Evolutionary conservation across 148 eudicot genomes (phyloP), one percentile per base, ranked within the genome.

Genomic region (Chenopodium suecicum): DNA sequence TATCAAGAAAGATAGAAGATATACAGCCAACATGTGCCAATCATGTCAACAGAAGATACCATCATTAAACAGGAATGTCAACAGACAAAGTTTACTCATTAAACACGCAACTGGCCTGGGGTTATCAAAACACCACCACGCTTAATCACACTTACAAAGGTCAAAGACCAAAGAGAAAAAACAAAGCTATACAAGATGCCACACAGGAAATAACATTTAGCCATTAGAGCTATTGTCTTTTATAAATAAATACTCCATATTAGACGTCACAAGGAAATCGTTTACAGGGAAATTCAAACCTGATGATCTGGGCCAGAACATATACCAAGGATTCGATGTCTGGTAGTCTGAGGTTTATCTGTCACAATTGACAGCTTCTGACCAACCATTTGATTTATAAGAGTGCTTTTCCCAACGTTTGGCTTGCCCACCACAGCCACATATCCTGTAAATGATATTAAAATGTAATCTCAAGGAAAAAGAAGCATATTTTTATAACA

Each of bases 361-460:
- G 98, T 96, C 37, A 96, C 97, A 79, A 96, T 96, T 6, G 97
- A 96, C 52, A 96, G 90, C 90, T 96, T 96, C 85, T 96, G 99
- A 52, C 99, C 99, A 82, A 96, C 70, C 94, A 96, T 96, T 87
- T 94, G 98, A 82, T 96, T 96, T 6, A 94, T 92, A 68, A 96
- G 95, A 22, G 98, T 94, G 87, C 99, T 96, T 84, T 96, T 96
- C 58, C 99, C 99, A 20, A 96, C 99, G 84, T 96, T 96, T 66
- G 99, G 99, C 89, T 94, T 94, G 41, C 99, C 99, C 64, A 96
- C 90, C 12, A 96, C 97, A 74, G 99, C 99, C 83, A 96, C 97
- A 84, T 92, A 96, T 79, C 99, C 98, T 94, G 88, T 75, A 83
- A 80, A 60, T 65, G 1, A 14, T 1, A 34, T 73, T 0, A 16